Conservation (phyloP, 2,329 filamentous ascomycete species). For the Fusarium annulatum region DNA sequence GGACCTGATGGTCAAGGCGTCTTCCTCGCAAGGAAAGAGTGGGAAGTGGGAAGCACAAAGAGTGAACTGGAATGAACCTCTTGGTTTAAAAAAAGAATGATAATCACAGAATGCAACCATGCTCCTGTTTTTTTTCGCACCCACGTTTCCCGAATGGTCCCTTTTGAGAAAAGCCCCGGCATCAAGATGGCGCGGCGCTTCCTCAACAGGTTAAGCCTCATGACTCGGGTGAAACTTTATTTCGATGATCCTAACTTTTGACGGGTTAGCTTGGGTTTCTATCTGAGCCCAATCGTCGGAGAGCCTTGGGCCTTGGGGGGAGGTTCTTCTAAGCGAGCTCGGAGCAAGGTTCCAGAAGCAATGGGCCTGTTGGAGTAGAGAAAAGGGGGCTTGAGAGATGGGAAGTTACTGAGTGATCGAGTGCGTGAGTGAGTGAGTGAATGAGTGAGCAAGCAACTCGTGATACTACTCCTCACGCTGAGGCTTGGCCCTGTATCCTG, state of each 20-base stretch:
- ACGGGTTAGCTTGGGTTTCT: conserved; percentile 14
- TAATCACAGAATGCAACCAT: neutral
- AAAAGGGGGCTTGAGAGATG: neutral
- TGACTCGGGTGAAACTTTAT: conserved; percentile 37
- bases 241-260: conserved; percentile 16
- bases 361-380: neutral
- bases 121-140: conserved; percentile 3
- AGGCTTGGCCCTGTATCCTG: neutral
- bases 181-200: conserved; percentile 38
- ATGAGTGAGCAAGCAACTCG: neutral
- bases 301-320: neutral
- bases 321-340: neutral
- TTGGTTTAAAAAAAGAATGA: neutral
- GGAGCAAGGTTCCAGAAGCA: neutral
- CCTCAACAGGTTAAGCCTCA: conserved; percentile 29
- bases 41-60: neutral
- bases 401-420: neutral
- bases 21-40: neutral
- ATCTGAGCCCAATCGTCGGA: conserved; percentile 16
- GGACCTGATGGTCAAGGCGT: neutral
- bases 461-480: neutral
- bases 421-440: neutral
- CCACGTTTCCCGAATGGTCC: conserved; percentile 5
- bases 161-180: conserved; percentile 26
- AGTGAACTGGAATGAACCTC: neutral